Conservation (phyloP, 78 protist genomes). For the Mantamonas sphyraenae region DNA sequence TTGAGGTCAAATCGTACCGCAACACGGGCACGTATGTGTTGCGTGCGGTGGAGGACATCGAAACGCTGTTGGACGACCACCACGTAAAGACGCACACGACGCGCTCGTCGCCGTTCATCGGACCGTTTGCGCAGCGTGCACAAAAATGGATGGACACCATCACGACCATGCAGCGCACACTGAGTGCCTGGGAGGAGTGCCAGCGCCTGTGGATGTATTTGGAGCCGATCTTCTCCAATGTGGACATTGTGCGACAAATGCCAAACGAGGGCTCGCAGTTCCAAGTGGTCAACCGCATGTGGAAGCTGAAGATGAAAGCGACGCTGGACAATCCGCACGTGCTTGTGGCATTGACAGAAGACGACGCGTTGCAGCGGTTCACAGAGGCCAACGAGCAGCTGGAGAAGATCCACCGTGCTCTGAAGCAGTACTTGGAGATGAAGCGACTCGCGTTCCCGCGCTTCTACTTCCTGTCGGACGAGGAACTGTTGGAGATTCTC, state of each 20-base stretch:
- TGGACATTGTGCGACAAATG: slow-evolving; percentile 58
- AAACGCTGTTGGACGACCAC: slow-evolving; percentile 62
- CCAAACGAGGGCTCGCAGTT: slow-evolving; percentile 53
- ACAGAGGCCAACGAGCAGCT: slow-evolving; percentile 37
- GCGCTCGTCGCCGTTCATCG: slow-evolving; percentile 50
- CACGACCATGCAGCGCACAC: slow-evolving; percentile 15
- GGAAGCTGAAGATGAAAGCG: slow-evolving; percentile 35
- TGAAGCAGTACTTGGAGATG: slow-evolving; percentile 57
- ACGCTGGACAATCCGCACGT: slow-evolving; percentile 28
- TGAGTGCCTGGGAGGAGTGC: slow-evolving; percentile 57
- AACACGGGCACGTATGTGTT: slow-evolving; percentile 49
- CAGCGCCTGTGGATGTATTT: slow-evolving; percentile 64
- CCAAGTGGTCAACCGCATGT: slow-evolving; percentile 40
- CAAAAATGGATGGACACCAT: slow-evolving; percentile 38
- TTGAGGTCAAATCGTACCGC: slow-evolving; percentile 30
- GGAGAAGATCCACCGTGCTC: slow-evolving; percentile 33
- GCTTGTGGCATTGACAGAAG: slow-evolving; percentile 9
- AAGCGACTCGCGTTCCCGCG: slow-evolving; percentile 66
- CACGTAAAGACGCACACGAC: slow-evolving; percentile 66
- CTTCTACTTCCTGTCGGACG: slow-evolving; percentile 72
- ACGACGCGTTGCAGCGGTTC: slow-evolving; percentile 24
- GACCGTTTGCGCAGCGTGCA: slow-evolving; percentile 7
- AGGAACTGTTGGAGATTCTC: slow-evolving; percentile 62
- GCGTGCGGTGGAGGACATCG: slow-evolving; percentile 50
- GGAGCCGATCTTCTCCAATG: slow-evolving; percentile 63